phyloP scores from a whole-genome alignment of 305 asterid species.

The Solanum chacoense region DNA sequence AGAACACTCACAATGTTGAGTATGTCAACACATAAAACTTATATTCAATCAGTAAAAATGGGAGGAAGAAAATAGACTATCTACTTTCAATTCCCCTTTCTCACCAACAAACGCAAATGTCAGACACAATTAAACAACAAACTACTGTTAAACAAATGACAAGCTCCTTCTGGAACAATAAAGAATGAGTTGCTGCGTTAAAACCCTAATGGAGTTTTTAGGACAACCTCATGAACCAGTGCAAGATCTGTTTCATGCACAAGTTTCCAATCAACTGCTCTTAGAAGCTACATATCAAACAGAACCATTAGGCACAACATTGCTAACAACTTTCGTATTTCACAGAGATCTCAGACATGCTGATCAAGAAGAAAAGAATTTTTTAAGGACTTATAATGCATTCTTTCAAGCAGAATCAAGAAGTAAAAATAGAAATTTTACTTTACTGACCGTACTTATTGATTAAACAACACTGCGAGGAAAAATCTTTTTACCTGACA shows the following conservation, averaged over 20 bases:
- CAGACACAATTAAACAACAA: slow-evolving; percentile 3
- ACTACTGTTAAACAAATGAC: slow-evolving; percentile 6
- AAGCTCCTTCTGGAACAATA: background rate
- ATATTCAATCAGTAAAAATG: background rate
- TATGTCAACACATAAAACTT: background rate
- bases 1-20: background rate
- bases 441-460: background rate
- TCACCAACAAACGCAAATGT: background rate
- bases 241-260: slow-evolving; percentile 70
- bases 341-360: background rate
- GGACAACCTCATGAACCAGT: slow-evolving; percentile 39
- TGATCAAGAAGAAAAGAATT: background rate
- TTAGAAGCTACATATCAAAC: slow-evolving; percentile 54
- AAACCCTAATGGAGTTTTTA: background rate
- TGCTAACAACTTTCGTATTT: background rate
- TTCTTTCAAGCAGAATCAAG: background rate
- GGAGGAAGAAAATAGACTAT: background rate
- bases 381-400: background rate
- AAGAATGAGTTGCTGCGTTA: background rate
- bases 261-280: slow-evolving; percentile 95
- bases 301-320: background rate
- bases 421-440: background rate
- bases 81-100: background rate
- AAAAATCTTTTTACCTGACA: no score
- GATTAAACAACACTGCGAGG: background rate